A percentile compares a stretch with the other conserved stretches of the same genome.
Evolutionary conservation across 257 asterid species (phyloP).

Genomic region (Solanum sejunctum): DNA sequence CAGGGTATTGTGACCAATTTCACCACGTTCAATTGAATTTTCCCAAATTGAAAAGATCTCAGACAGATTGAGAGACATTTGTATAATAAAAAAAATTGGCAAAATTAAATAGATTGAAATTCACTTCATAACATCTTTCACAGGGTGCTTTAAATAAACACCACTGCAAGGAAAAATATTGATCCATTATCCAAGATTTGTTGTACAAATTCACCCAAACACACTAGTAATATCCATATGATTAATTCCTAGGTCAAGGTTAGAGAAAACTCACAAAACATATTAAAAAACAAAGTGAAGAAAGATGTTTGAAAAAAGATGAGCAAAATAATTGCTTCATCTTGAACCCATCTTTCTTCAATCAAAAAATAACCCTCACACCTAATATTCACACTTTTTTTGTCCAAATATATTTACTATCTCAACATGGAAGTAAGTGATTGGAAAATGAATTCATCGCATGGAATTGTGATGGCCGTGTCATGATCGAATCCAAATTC

Average conservation of each 20-base stretch:
- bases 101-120: background rate
- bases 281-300: background rate
- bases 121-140: background rate
- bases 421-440: background rate
- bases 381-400: background rate
- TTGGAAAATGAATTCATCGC: background rate
- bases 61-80: background rate
- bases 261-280: background rate
- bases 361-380: background rate
- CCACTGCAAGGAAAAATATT: conserved; percentile 15
- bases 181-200: background rate
- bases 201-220: background rate
- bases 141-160: conserved; percentile 7
- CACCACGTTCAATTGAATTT: no score
- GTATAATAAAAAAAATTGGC: background rate
- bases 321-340: conserved; percentile 2
- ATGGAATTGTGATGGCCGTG: background rate
- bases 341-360: conserved; percentile 10
- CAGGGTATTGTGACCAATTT: no score
- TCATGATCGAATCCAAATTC: conserved; percentile 4
- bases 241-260: background rate
- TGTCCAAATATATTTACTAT: background rate
- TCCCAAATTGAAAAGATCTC: background rate
- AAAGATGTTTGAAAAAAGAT: conserved; percentile 9
- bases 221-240: background rate